Evolutionary conservation across 441 rosid genomes (phyloP), one percentile per base, ranked within the genome.

Genomic region (Pelargonium australe): DNA sequence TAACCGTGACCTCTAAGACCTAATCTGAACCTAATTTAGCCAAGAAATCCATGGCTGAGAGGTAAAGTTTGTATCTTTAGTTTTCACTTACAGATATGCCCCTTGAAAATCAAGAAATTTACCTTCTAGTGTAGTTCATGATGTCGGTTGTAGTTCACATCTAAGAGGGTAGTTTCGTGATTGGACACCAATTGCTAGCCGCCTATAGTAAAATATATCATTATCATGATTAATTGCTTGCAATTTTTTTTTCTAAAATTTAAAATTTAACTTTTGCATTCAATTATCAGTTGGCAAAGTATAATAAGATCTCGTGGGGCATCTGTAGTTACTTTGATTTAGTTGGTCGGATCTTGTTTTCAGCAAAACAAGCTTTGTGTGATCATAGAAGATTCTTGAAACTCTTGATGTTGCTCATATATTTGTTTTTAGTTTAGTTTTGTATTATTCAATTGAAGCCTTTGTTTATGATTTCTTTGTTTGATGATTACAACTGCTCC

Each of bases 401-500:
- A 77, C 84, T 40, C 69, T 79, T 82, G 85, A 75, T 80, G 77
- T 68, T 81, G 80, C 70, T 81, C 62, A 23, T 23, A 23, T 23
- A 23, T 23, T 23, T 23, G 25, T 23, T 23, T 23, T 23, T 76
- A 58, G 78, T 70, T 72, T 62, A 51, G 77, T 67, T 67, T 28
- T 67, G 66, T 72, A 79, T 78, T 73, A 70, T 79, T 81, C 66
- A 28, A 64, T 78, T 73, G 57, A 55, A 64, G 61, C 61, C 55
- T 76, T 62, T 69, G 60, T 69, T 77, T 73, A 70, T 75, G 69
- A 37, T 53, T 72, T 61, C 12, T 71, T 34, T 69, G 64, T 70
- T 78, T 81, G 77, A 81, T 82, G 75, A 75, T 81, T 82, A 82
- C 86, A 87, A 87, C 98, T 81, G 84, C 93, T 82, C 88, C 89